Percentiles rank a stretch among this genome's conserved stretches.
Evolutionary conservation across 2,329 filamentous ascomycete genomes (phyloP).

Genomic region (Albifimbria verrucaria): DNA sequence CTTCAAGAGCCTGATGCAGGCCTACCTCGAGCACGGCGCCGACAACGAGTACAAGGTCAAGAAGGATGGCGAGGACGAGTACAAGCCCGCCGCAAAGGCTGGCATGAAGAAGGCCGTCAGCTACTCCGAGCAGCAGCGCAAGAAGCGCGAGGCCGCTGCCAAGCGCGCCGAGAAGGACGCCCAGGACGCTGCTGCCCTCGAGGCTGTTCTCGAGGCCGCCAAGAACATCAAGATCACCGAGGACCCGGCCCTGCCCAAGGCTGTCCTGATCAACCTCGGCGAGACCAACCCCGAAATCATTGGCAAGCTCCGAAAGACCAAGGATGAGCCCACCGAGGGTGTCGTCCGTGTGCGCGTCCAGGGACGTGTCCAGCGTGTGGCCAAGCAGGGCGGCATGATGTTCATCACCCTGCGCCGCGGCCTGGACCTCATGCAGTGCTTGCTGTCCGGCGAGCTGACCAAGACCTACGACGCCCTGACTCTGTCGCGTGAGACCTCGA

Average conservation of each 20-base stretch:
- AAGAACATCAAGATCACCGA: conserved; percentile 40
- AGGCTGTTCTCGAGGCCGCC: conserved; percentile 20
- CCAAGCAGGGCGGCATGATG: conserved; percentile 77
- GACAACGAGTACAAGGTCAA: conserved; percentile 7
- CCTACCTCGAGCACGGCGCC: conserved; percentile 6
- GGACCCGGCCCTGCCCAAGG: conserved; percentile 68
- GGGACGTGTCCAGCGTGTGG: conserved; percentile 78
- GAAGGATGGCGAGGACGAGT: conserved; percentile 14
- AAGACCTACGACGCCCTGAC: conserved; percentile 91
- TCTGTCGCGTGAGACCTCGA: conserved; percentile 81
- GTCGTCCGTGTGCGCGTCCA: conserved; percentile 66
- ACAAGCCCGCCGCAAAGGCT: conserved; percentile 23
- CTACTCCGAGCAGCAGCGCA: conserved; percentile 19
- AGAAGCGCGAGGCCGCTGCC: conserved; percentile 21
- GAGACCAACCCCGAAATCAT: conserved; percentile 25
- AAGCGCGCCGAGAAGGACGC: conserved; percentile 21
- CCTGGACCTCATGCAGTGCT: conserved; percentile 74
- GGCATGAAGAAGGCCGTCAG: conserved; percentile 24
- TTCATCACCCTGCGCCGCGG: conserved; percentile 85
- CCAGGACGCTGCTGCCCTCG: conserved; percentile 15
- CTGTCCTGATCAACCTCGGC: conserved; percentile 72
- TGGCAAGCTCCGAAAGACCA: conserved; percentile 25
- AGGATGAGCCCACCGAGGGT: conserved; percentile 27
- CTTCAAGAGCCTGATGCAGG: conserved; percentile 6
- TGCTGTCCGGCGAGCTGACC: conserved; percentile 74